Base-by-base conservation (phyloP, 1,284 basidiomycete genomes). In the Melampsora americana region DNA sequence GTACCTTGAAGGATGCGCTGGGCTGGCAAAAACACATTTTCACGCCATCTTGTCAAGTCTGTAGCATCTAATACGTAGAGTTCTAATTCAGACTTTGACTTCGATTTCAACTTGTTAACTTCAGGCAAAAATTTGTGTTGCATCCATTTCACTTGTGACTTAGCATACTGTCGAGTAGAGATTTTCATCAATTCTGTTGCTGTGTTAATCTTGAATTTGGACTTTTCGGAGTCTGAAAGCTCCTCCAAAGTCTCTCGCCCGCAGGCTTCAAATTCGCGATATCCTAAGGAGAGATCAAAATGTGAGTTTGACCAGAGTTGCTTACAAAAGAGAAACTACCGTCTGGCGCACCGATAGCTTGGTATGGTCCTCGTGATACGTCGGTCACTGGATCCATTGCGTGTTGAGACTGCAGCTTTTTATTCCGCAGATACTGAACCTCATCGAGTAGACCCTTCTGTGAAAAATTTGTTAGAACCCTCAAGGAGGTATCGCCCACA, bases 91-190 rank as follows among this genome's bases (percentile, higher is more conserved):
- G 79, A 80, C 0, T 81, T 82, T 2, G 56, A 44, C 23, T 7
- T 78, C 65, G 5, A 80, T 76, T 77, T 88, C 86, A 14, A 65
- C 35, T 65, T 72, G 30, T 56, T 86, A 81, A 92, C 85, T 1
- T 89, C 90, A 0, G 94, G 94, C 11, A 97, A 82, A 5, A 99
- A 84, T 83, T 96, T 95, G 81, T 93, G 94, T 53, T 88, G 87
- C 69, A 99, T 89, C 96, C 96, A 99, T 66, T 90, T 89, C 50
- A 94, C 86, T 82, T 99, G 96, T 23, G 89, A 86, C 82, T 91
- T 93, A 0, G 96, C 93, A 81, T 99, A 99, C 83, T 93, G 91
- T 23, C 92, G 85, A 0, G 95, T 99, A 0, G 90, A 90, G 0
- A 87, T 83, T 83, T 98, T 96, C 88, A 93, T 97, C 26, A 86